Percentiles rank a stretch among this genome's conserved stretches.
phyloP scores from a whole-genome alignment of 2,329 filamentous ascomycete species.

The Metarhizium anisopliae region DNA sequence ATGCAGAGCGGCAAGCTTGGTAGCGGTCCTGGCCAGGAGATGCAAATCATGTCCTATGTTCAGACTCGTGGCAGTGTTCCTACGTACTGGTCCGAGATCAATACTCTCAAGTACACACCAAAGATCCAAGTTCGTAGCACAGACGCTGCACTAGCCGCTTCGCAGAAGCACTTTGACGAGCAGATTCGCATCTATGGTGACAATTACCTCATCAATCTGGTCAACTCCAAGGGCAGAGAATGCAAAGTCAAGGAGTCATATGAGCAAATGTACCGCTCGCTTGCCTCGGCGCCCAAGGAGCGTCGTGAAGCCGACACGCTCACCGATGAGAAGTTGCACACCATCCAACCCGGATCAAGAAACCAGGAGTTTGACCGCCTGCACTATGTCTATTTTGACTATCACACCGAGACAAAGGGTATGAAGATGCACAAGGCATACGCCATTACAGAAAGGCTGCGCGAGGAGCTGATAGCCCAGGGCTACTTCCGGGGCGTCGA shows the following conservation, averaged over 20 bases:
- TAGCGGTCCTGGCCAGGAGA: slow-evolving; percentile 55
- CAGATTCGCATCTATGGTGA: slow-evolving; percentile 92
- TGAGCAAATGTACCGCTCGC: slow-evolving; percentile 73
- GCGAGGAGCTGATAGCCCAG: slow-evolving; percentile 65
- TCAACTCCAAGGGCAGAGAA: slow-evolving; percentile 93
- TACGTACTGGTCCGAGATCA: slow-evolving; percentile 93
- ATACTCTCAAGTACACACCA: slow-evolving; percentile 83
- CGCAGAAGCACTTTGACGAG: slow-evolving; percentile 82
- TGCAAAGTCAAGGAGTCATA: slow-evolving; percentile 85
- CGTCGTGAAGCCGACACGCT: slow-evolving; percentile 53
- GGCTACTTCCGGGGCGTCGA: slow-evolving; percentile 91
- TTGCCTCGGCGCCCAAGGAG: slow-evolving; percentile 63
- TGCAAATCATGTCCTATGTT: slow-evolving; percentile 87
- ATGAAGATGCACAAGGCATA: slow-evolving; percentile 88
- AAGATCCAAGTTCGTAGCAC: slow-evolving; percentile 81
- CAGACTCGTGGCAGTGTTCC: slow-evolving; percentile 95
- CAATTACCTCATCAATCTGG: slow-evolving; percentile 93
- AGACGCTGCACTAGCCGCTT: slow-evolving; percentile 69
- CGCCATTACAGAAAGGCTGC: slow-evolving; percentile 73
- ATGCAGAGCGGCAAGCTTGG: slow-evolving; percentile 66
- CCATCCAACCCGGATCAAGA: slow-evolving; percentile 56
- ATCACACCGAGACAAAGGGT: slow-evolving; percentile 95
- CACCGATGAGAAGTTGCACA: slow-evolving; percentile 72
- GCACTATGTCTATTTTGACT: slow-evolving; percentile 98
- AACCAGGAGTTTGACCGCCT: slow-evolving; percentile 66